phyloP scores from a whole-genome alignment of 306 rosid genomes.

The Clitoria ternatea region DNA sequence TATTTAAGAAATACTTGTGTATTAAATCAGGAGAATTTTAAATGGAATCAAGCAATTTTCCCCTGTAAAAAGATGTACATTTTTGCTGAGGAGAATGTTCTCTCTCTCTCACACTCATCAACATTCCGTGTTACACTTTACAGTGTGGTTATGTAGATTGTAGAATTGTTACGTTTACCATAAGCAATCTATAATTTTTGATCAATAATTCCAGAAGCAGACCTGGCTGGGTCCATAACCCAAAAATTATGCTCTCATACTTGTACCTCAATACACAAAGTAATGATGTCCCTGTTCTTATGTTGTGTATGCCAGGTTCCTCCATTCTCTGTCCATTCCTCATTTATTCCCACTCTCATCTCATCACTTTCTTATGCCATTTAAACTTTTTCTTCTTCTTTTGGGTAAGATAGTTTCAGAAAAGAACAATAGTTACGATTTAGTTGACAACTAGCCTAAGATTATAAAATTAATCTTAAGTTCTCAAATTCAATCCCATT shows the following conservation, averaged over 20 bases:
- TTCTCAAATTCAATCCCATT: too few species aligned
- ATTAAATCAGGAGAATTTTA: not conserved
- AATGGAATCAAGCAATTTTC: not conserved
- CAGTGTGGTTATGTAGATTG: not conserved
- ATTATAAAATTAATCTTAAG: too few species aligned
- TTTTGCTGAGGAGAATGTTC: conserved; percentile 31
- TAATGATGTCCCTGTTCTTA: conserved; percentile 17
- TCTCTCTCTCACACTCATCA: not conserved
- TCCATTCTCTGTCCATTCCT: not conserved
- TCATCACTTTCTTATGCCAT: not conserved
- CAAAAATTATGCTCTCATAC: conserved; percentile 1
- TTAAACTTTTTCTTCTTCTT: too few species aligned
- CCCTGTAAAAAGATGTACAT: conserved; percentile 13
- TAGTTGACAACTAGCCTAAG: too few species aligned
- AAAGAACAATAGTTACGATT: too few species aligned
- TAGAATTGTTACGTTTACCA: not conserved
- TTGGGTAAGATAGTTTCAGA: too few species aligned
- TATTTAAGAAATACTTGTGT: not conserved
- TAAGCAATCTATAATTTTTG: conserved; percentile 7
- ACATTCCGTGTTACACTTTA: not conserved
- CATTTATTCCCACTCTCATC: not conserved
- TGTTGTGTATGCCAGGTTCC: conserved; percentile 10
- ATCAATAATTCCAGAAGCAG: conserved; percentile 5
- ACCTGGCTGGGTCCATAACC: conserved; percentile 23
- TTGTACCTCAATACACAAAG: not conserved